Evolutionary conservation across 2,329 filamentous ascomycete species (phyloP), one percentile per base, ranked within the genome.

Genomic region (Westerdykella sp.): DNA sequence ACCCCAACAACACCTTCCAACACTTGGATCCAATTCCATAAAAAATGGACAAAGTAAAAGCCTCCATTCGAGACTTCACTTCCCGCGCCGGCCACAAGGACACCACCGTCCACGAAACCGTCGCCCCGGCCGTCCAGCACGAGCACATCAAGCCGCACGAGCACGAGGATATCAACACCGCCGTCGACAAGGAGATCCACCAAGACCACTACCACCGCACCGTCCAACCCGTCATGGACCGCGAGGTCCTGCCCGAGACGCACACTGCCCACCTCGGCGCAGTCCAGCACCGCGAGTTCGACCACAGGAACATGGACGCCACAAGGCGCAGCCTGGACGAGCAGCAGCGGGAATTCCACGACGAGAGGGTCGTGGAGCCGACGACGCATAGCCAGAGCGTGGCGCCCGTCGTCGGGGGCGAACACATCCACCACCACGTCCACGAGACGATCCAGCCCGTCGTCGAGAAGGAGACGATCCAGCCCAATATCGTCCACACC

Each of bases 161-260:
- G 34, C 81, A 84, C 43, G 80, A 86, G 57, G 67, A 81, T n/a
- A 54, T 78, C 9, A 73, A 70, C 15, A 82, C 78, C 1, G 83
- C 80, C 6, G 64, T 86, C 21, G 80, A 87, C 59, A 78, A 77
- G 52, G 83, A 87, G 54, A 70, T 85, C 4, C 82, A 87, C 59
- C 83, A 85, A 60, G 79, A 86, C 46, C 83, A 87, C 55, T 80
- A 85, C 62, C 81, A 87, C 62, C 84, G 80, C 37, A 80, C 79
- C 0, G 69, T 86, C 1, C 83, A 87, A 66, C 83, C 83, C 0
- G 67, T 87, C 18, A 44, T 69, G 14, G 71, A 79, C 53, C 66
- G 73, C 49, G 78, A 78, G 56, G 71, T 72, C 9, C 64, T 76
- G 0, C 79, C 82, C 0, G 83, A 85, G 65, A 68, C 80, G 62